phyloP scores from a whole-genome alignment of 306 rosid genomes.

The Cucurbita maxima region DNA sequence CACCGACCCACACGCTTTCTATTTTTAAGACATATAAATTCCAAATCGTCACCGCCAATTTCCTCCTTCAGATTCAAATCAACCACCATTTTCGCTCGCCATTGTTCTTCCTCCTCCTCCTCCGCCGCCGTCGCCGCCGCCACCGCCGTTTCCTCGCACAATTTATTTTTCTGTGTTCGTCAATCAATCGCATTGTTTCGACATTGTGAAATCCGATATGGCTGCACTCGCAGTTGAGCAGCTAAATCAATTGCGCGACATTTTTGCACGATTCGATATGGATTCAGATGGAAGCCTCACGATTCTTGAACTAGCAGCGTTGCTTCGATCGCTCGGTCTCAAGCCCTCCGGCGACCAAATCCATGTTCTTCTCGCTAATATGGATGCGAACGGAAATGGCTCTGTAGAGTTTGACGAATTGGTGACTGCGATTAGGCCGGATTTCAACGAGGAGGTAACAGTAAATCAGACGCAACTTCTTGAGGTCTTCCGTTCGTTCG shows the following conservation, averaged over 20 bases:
- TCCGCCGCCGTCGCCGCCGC: neutral
- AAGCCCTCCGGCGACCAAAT: constrained; percentile 63
- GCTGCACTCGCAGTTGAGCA: constrained; percentile 24
- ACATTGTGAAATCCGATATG: neutral
- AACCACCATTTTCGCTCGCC: neutral
- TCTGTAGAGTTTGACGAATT: constrained; percentile 72
- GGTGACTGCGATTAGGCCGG: constrained; percentile 40
- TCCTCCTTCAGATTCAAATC: neutral
- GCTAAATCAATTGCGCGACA: constrained; percentile 33
- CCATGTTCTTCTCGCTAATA: constrained; percentile 32
- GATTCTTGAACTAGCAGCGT: constrained; percentile 65
- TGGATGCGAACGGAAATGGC: constrained; percentile 68
- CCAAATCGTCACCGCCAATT: neutral
- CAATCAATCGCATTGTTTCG: neutral
- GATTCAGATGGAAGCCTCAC: constrained; percentile 81
- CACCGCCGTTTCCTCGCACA: neutral
- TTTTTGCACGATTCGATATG: constrained; percentile 64
- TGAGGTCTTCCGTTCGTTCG: constrained; percentile 54
- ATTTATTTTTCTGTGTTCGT: neutral
- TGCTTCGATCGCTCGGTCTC: constrained; percentile 59
- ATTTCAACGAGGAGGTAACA: constrained; percentile 29
- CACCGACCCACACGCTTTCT: constrained; percentile 1
- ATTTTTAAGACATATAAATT: neutral
- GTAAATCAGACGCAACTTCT: constrained; percentile 21
- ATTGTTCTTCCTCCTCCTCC: neutral